phyloP scores from a whole-genome alignment of 768 basidiomycete species.

The Tricholoma flavovirens region DNA sequence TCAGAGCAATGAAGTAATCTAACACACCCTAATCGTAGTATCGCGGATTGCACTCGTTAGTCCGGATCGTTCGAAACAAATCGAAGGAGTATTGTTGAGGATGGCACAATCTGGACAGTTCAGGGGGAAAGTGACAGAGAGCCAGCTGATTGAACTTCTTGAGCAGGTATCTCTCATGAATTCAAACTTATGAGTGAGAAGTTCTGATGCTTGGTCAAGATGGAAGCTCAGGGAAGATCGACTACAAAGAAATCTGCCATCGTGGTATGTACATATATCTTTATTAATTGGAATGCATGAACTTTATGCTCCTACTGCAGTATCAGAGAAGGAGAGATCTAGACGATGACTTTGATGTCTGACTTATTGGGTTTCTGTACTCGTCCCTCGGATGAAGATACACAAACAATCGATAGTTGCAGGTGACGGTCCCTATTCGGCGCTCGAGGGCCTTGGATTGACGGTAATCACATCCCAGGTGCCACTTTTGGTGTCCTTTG shows the following conservation, averaged over 20 bases:
- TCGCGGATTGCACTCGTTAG: slow-evolving; percentile 85
- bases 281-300: neutral
- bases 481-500: neutral
- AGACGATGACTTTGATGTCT: slow-evolving; percentile 63
- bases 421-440: no score
- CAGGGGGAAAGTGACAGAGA: slow-evolving; percentile 68
- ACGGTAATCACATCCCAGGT: neutral
- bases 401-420: no score
- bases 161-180: slow-evolving; percentile 58
- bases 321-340: slow-evolving; percentile 62
- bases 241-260: slow-evolving; percentile 53
- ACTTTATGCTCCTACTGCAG: slow-evolving; percentile 25
- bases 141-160: slow-evolving; percentile 77
- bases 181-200: neutral
- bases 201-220: slow-evolving; percentile 28
- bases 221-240: slow-evolving; percentile 47
- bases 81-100: slow-evolving; percentile 70
- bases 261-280: slow-evolving; percentile 34
- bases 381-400: neutral
- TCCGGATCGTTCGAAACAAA: slow-evolving; percentile 72
- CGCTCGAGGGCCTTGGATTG: no score
- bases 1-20: slow-evolving; percentile 1
- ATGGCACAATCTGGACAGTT: slow-evolving; percentile 86
- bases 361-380: slow-evolving; percentile 6
- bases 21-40: slow-evolving; percentile 38